These are phyloP conservation scores for Botrytis fragariae DNA, from an alignment of 2,329 filamentous ascomycete species.

Conservation along the genomic window DNA sequence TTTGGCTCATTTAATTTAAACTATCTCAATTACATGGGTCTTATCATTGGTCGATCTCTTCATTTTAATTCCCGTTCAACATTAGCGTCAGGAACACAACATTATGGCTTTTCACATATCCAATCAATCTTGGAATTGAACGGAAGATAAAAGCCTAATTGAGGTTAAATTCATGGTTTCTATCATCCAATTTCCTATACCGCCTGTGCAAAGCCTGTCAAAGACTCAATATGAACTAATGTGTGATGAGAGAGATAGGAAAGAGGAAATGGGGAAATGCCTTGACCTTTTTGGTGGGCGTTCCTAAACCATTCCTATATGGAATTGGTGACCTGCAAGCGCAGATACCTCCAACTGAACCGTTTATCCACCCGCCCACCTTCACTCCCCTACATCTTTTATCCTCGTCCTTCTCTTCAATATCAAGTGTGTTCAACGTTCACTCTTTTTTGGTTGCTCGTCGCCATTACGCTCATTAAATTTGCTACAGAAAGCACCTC, in stretches of 20 bases:
- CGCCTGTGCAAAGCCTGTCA: conserved; percentile 1
- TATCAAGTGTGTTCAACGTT: background rate
- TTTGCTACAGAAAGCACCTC: background rate
- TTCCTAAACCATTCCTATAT: background rate
- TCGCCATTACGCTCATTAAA: conserved; percentile 23
- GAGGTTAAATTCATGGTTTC: background rate
- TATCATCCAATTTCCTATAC: conserved; percentile 16
- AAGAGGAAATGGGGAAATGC: conserved; percentile 11
- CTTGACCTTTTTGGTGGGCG: background rate
- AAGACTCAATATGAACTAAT: background rate
- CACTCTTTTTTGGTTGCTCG: conserved; percentile 16
- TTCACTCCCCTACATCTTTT: conserved; percentile 8
- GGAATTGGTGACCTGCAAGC: conserved; percentile 1
- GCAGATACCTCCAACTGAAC: background rate
- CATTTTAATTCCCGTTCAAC: conserved; percentile 16
- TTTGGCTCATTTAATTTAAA: conserved; percentile 17
- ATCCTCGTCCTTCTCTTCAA: conserved; percentile 3
- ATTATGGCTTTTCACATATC: background rate
- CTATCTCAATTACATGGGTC: background rate
- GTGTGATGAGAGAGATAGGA: background rate
- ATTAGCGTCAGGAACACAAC: conserved; percentile 27
- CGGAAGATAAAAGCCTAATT: conserved; percentile 6
- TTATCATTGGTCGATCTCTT: conserved; percentile 18
- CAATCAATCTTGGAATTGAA: conserved; percentile 2
- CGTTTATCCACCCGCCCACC: background rate